Percentiles rank a stretch among this genome's conserved stretches.
These are phyloP conservation scores for Penstemon davidsonii DNA, from an alignment of 257 asterid species.

Conservation along the genomic window DNA sequence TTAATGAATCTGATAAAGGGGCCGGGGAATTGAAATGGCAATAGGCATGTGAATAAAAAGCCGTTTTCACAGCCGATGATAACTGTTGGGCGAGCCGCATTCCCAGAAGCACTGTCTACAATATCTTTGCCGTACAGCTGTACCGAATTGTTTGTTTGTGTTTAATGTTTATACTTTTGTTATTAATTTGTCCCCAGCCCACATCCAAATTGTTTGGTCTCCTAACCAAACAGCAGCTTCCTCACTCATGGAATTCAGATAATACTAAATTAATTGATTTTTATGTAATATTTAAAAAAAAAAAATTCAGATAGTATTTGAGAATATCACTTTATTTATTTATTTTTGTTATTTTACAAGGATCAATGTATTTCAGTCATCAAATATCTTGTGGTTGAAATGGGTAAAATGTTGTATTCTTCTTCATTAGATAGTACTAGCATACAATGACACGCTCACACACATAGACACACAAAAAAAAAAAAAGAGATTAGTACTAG, in stretches of 20 bases:
- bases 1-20: too few relatives aligned
- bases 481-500: too few relatives aligned
- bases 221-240: conserved; percentile 23
- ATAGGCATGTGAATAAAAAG: conserved; percentile 45
- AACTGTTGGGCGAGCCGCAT: conserved; percentile 43
- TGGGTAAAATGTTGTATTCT: too few relatives aligned
- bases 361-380: too few relatives aligned
- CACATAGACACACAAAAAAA: too few relatives aligned
- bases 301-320: too few relatives aligned
- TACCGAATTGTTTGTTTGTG: neutral
- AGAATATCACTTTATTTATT: too few relatives aligned
- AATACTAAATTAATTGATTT: conserved; percentile 12
- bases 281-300: neutral
- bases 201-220: conserved; percentile 29
- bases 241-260: conserved; percentile 32
- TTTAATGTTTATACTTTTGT: neutral
- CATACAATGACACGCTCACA: too few relatives aligned
- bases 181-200: conserved; percentile 35
- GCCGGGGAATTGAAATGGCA: neutral
- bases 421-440: too few relatives aligned
- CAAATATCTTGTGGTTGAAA: too few relatives aligned
- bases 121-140: conserved; percentile 55
- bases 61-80: conserved; percentile 38
- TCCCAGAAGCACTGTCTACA: conserved; percentile 50
- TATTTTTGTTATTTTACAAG: too few relatives aligned